phyloP scores from a whole-genome alignment of 2,329 filamentous ascomycete species.

The Fusarium beomiforme region DNA sequence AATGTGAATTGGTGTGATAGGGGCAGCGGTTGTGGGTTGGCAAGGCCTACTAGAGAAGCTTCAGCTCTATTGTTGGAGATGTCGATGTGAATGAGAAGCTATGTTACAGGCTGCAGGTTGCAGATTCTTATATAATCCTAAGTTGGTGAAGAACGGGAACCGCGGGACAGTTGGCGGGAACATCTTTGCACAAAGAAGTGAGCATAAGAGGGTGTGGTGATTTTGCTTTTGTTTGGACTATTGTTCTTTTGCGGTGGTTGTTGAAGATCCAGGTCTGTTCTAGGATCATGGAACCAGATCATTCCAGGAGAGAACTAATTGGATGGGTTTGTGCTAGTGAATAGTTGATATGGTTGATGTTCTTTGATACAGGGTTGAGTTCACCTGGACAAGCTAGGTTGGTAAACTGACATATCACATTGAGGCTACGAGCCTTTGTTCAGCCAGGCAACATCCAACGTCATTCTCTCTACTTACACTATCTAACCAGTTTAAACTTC shows the following conservation, averaged over 20 bases:
- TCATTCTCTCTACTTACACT: no score
- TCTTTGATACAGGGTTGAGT: not conserved
- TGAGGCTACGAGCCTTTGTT: not conserved
- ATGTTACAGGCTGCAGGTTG: no score
- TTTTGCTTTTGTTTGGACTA: not conserved
- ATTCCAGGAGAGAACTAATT: not conserved
- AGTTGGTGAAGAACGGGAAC: not conserved
- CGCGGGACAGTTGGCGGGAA: not conserved
- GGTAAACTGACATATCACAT: no score
- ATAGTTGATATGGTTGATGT: not conserved
- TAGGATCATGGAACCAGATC: not conserved
- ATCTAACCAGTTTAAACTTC: not conserved
- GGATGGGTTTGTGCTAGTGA: not conserved
- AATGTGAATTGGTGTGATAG: not conserved
- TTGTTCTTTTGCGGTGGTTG: not conserved
- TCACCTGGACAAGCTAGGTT: not conserved
- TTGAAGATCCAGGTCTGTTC: not conserved
- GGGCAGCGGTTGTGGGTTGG: not conserved
- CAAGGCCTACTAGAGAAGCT: not conserved
- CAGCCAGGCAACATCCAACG: not conserved
- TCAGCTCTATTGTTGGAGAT: not conserved
- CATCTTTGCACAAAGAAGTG: slow-evolving; percentile 10
- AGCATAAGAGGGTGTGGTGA: not conserved
- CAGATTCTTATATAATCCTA: not conserved
- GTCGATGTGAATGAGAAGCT: not conserved